These are phyloP conservation scores for Phlebiopsis flavidoalba DNA, from an alignment of 768 basidiomycete species.

Conservation along the genomic window DNA sequence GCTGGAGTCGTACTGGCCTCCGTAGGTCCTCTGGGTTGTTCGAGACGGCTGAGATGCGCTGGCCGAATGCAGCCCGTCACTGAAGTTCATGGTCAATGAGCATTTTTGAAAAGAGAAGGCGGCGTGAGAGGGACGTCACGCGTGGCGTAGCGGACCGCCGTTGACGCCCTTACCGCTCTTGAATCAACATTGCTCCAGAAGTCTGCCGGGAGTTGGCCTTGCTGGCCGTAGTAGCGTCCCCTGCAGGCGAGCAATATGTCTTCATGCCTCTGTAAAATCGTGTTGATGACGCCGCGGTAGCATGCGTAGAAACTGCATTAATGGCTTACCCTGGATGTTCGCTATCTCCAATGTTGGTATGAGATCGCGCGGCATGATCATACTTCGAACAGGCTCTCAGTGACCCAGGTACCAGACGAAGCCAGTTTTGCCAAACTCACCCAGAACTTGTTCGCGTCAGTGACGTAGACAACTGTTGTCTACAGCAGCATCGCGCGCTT, in stretches of 20 bases:
- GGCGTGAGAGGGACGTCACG: constrained; percentile 26
- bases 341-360: constrained; percentile 53
- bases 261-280: constrained; percentile 34
- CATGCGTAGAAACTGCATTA: not conserved
- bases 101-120: not conserved
- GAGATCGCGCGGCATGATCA: constrained; percentile 29
- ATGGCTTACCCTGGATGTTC: constrained; percentile 39
- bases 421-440: constrained; percentile 25
- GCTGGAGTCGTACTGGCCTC: constrained; percentile 57
- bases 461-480: constrained; percentile 52
- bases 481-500: constrained; percentile 11
- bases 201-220: constrained; percentile 39
- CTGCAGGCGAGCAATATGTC: constrained; percentile 46
- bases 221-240: constrained; percentile 32
- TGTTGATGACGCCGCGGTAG: too few relatives aligned
- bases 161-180: constrained; percentile 36
- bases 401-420: not conserved
- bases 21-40: constrained; percentile 43
- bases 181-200: constrained; percentile 51
- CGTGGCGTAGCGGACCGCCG: constrained; percentile 40
- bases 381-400: not conserved
- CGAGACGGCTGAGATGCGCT: constrained; percentile 35
- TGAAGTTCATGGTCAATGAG: constrained; percentile 14
- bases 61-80: constrained; percentile 53
- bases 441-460: constrained; percentile 38